These are phyloP conservation scores for Phytopythium montanum DNA, from an alignment of 352 stramenopile genomes.

Conservation along the genomic window DNA sequence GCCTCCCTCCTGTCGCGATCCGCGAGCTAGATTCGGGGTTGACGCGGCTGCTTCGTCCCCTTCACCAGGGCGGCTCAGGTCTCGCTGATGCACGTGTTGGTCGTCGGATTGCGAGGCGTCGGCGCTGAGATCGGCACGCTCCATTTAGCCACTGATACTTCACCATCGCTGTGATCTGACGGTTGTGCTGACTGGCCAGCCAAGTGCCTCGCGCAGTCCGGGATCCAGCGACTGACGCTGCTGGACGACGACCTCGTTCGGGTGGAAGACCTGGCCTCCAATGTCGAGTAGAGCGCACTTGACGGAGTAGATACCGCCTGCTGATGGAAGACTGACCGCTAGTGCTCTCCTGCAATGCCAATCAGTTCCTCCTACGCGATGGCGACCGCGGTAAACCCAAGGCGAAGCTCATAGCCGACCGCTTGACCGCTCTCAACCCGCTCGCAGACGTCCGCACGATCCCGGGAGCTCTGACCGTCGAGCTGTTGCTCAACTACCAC, in stretches of 20 bases:
- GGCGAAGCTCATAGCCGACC: slow-evolving; percentile 21
- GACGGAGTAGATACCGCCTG: no score
- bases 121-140: slow-evolving; percentile 37
- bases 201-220: slow-evolving; percentile 32
- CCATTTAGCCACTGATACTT: not conserved
- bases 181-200: slow-evolving; percentile 13
- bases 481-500: slow-evolving; percentile 40
- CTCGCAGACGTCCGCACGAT: slow-evolving; percentile 30
- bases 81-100: slow-evolving; percentile 35
- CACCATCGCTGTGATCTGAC: no score
- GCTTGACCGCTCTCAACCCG: slow-evolving; percentile 22
- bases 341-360: not conserved
- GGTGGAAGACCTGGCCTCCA: slow-evolving; percentile 28
- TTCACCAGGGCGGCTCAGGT: slow-evolving; percentile 33
- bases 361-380: slow-evolving; percentile 28
- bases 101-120: slow-evolving; percentile 35
- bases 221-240: slow-evolving; percentile 33
- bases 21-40: not conserved
- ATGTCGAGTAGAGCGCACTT: slow-evolving; percentile 10
- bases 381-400: slow-evolving; percentile 29
- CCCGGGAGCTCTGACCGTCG: slow-evolving; percentile 23
- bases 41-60: not conserved
- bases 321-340: not conserved
- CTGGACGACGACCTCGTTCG: slow-evolving; percentile 41
- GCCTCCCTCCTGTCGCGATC: not conserved